Evolutionary conservation across 305 asterid genomes (phyloP).

Genomic region (Monarda citriodora): DNA sequence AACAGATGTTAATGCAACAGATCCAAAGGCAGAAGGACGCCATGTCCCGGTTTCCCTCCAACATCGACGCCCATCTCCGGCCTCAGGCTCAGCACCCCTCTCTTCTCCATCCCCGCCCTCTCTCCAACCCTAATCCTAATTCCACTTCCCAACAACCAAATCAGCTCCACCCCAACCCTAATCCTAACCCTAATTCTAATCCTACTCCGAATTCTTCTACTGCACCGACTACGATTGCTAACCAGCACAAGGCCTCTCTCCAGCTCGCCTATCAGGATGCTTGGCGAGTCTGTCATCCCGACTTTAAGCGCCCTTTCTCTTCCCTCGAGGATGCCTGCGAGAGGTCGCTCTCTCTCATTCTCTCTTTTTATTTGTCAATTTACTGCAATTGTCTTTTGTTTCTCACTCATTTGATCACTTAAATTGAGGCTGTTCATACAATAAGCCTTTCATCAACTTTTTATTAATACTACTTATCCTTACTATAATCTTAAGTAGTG

Average conservation of each 20-base stretch:
- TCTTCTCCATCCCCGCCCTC: slow-evolving; percentile 57
- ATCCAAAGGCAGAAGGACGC: slow-evolving; percentile 52
- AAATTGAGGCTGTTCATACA: background rate
- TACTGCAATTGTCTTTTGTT: background rate
- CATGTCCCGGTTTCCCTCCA: slow-evolving; percentile 49
- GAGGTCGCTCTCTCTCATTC: slow-evolving; percentile 13
- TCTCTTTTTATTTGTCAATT: background rate
- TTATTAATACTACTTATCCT: background rate
- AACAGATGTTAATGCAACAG: slow-evolving; percentile 46
- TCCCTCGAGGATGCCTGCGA: slow-evolving; percentile 47
- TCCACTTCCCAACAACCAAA: slow-evolving; percentile 24
- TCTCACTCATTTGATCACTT: background rate
- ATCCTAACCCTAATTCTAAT: slow-evolving; percentile 29
- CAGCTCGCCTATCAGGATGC: slow-evolving; percentile 37
- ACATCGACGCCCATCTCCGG: slow-evolving; percentile 60
- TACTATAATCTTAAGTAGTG: background rate
- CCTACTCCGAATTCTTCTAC: slow-evolving; percentile 23
- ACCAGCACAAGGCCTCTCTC: slow-evolving; percentile 35
- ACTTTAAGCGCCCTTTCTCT: slow-evolving; percentile 85
- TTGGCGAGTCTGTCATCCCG: slow-evolving; percentile 97
- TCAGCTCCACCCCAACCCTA: slow-evolving; percentile 23
- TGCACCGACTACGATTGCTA: slow-evolving; percentile 8
- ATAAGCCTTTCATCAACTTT: background rate
- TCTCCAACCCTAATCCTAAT: slow-evolving; percentile 23
- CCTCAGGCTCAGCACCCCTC: slow-evolving; percentile 27